These are phyloP conservation scores for Fusarium sp. DNA, from an alignment of 2,329 filamentous ascomycete genomes.

Conservation along the genomic window DNA sequence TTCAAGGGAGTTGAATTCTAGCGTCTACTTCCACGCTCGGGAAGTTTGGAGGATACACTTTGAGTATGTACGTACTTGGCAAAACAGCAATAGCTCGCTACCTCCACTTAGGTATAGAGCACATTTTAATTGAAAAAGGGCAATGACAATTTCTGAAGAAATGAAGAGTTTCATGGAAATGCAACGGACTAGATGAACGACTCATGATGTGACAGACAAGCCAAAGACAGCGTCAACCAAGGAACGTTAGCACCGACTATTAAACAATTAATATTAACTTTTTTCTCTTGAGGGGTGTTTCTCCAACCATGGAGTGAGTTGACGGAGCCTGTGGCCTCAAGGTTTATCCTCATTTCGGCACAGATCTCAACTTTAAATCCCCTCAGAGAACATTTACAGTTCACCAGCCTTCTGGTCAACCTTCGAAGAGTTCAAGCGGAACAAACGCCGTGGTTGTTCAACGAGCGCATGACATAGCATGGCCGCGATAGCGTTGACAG, in stretches of 20 bases:
- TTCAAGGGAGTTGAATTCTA: constrained; percentile 2
- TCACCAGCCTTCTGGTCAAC: constrained; percentile 5
- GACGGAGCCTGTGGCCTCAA: background rate
- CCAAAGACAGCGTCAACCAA: background rate
- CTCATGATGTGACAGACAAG: constrained; percentile 11
- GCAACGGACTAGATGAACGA: background rate
- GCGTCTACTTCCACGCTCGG: constrained; percentile 4
- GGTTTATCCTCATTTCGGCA: constrained; percentile 18
- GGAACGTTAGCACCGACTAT: constrained; percentile 5
- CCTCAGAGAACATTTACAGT: constrained; percentile 4
- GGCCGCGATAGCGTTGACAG: background rate
- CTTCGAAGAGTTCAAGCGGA: background rate
- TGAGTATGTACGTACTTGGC: constrained; percentile 39
- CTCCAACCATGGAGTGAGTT: background rate
- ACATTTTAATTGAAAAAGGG: constrained; percentile 36
- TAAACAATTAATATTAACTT: background rate
- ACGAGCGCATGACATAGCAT: background rate
- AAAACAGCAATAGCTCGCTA: constrained; percentile 35
- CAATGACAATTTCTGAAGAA: constrained; percentile 32
- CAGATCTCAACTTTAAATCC: constrained; percentile 30
- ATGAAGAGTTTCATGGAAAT: constrained; percentile 15
- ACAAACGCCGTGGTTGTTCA: constrained; percentile 5
- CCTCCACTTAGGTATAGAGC: constrained; percentile 31
- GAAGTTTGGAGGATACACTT: constrained; percentile 29
- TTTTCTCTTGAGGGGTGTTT: constrained; percentile 1